Evolutionary conservation across 768 basidiomycete species (phyloP).

Genomic region (Calocybe indica): DNA sequence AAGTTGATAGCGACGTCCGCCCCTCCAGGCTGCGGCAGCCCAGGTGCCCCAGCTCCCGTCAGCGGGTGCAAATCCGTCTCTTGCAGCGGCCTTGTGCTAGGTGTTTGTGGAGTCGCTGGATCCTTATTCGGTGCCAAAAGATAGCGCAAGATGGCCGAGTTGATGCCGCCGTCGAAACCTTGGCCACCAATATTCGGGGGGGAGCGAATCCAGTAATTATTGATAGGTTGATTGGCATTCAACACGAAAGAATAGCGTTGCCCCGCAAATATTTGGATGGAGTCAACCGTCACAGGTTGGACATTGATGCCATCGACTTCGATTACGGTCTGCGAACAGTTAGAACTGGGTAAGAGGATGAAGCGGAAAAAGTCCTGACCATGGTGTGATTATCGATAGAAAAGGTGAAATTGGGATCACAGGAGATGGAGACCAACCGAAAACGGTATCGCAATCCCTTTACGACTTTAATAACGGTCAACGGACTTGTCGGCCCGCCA

Average conservation of each 20-base stretch:
- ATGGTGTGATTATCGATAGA: conserved; percentile 42
- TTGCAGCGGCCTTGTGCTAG: conserved; percentile 18
- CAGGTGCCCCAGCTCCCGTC: conserved; percentile 22
- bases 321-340: conserved; percentile 23
- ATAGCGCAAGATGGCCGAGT: conserved; percentile 38
- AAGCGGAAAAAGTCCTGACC: conserved; percentile 12
- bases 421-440: conserved; percentile 40
- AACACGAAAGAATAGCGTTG: conserved; percentile 42
- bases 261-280: conserved; percentile 32
- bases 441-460: conserved; percentile 38
- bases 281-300: conserved; percentile 29
- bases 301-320: conserved; percentile 35
- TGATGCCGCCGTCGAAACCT: conserved; percentile 27
- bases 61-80: conserved; percentile 33
- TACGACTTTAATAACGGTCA: conserved; percentile 34
- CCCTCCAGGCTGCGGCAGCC: conserved; percentile 24
- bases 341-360: conserved; percentile 1
- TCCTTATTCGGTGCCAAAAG: conserved; percentile 19
- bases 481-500: conserved; percentile 24
- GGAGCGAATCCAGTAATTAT: conserved; percentile 41
- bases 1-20: conserved; percentile 30
- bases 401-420: conserved; percentile 37
- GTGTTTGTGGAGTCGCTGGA: conserved; percentile 27
- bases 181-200: conserved; percentile 20
- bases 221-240: conserved; percentile 25